These are phyloP conservation scores for Coemansia sp. DNA, from an alignment of 192 early-diverging fungal genomes.

Conservation along the genomic window DNA sequence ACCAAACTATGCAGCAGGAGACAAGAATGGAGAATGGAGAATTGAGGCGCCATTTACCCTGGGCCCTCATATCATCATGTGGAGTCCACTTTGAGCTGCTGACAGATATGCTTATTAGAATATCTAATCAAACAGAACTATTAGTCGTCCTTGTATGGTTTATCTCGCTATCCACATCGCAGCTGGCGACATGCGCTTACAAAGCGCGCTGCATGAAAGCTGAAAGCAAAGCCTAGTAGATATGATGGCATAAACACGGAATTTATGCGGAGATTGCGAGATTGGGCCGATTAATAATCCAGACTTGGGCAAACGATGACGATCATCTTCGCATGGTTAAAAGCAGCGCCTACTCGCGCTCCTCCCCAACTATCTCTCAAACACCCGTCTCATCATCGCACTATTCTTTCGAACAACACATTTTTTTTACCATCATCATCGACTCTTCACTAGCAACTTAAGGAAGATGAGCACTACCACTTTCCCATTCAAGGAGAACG, in stretches of 20 bases:
- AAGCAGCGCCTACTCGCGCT: neutral
- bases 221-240: neutral
- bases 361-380: neutral
- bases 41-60: too few species aligned
- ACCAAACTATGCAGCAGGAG: too few species aligned
- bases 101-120: too few species aligned
- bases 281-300: neutral
- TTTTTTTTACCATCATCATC: neutral
- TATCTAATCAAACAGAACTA: too few species aligned
- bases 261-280: neutral
- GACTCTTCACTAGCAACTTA: neutral
- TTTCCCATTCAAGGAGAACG: constrained; percentile 32
- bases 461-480: constrained; percentile 10
- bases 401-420: neutral
- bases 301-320: too few species aligned
- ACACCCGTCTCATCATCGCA: neutral
- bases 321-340: too few species aligned
- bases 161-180: too few species aligned
- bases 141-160: too few species aligned
- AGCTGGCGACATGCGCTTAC: too few species aligned
- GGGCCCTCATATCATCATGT: too few species aligned
- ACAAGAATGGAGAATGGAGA: too few species aligned
- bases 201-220: neutral
- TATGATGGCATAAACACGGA: neutral
- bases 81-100: too few species aligned